A percentile compares a stretch with the other conserved stretches of the same genome.
Conservation (phyloP, 2,329 filamentous ascomycete genomes). For the Fusarium duplospermum region DNA sequence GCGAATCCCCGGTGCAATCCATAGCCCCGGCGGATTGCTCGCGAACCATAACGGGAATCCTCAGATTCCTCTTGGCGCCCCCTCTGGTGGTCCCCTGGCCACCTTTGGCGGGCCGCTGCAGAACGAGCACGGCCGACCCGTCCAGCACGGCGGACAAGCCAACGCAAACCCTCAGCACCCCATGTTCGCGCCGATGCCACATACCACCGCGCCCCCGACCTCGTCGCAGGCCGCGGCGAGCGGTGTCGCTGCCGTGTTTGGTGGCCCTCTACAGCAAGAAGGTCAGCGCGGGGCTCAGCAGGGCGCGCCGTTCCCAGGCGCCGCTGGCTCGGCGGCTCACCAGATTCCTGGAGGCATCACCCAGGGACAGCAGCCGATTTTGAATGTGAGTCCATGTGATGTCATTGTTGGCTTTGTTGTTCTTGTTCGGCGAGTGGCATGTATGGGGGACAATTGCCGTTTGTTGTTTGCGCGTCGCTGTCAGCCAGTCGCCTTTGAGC, state of each 20-base stretch:
- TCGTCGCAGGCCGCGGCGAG: constrained; percentile 68
- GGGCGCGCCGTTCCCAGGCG: constrained; percentile 60
- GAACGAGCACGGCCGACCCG: constrained; percentile 62
- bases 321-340: constrained; percentile 51
- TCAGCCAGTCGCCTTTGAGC: constrained; percentile 27
- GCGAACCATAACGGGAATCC: constrained; percentile 75
- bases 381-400: constrained; percentile 60
- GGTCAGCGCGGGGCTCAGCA: constrained; percentile 62
- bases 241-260: constrained; percentile 74
- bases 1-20: constrained; percentile 82
- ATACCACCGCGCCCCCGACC: constrained; percentile 62
- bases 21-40: constrained; percentile 90
- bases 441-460: not conserved
- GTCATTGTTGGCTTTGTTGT: constrained; percentile 11
- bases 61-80: constrained; percentile 63
- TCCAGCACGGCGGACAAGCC: constrained; percentile 64
- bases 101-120: constrained; percentile 68
- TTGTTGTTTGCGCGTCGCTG: constrained; percentile 19
- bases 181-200: constrained; percentile 67
- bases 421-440: not conserved
- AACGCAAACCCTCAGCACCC: constrained; percentile 62
- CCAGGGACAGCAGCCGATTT: constrained; percentile 57
- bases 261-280: constrained; percentile 75
- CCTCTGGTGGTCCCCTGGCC: constrained; percentile 59
- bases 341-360: constrained; percentile 54